phyloP scores from a whole-genome alignment of 805 yeast genomes.

The Nakazawaea peltata region DNA sequence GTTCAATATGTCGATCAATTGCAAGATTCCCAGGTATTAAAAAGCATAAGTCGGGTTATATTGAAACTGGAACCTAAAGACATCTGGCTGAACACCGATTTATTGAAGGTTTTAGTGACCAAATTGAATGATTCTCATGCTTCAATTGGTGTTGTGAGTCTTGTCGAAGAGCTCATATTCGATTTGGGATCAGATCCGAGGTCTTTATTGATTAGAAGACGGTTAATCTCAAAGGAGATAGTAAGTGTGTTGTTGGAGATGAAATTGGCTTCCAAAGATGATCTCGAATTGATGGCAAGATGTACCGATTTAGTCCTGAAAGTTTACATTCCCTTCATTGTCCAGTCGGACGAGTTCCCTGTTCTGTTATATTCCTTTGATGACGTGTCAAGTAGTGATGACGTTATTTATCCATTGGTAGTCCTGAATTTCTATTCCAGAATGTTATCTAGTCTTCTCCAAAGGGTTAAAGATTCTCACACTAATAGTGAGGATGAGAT shows the following conservation, averaged over 20 bases:
- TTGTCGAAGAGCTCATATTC: constrained; percentile 1
- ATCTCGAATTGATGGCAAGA: constrained; percentile 1
- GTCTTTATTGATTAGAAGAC: too few species aligned
- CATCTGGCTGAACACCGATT: constrained; percentile 7
- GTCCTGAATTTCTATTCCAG: background rate
- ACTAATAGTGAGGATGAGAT: too few species aligned
- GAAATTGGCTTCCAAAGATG: constrained; percentile 2
- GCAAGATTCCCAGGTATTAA: background rate
- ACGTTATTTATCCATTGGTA: background rate
- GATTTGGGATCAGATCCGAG: too few species aligned
- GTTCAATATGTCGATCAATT: background rate
- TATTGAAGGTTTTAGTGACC: constrained; percentile 4
- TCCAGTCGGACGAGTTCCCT: background rate
- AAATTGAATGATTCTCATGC: constrained; percentile 1
- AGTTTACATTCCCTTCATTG: constrained; percentile 1
- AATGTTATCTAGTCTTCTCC: background rate
- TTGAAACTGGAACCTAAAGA: constrained; percentile 6
- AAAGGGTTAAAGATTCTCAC: too few species aligned
- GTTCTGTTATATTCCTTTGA: background rate
- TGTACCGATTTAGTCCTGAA: constrained; percentile 3
- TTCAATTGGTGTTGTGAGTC: constrained; percentile 1
- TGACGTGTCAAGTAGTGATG: background rate
- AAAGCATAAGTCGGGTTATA: background rate
- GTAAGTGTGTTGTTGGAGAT: constrained; percentile 1
- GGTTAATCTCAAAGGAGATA: constrained; percentile 9